Percentiles rank a stretch among this genome's conserved stretches.
These are phyloP conservation scores for Thelephora ganbajun DNA, from an alignment of 768 basidiomycete species.

Conservation along the genomic window DNA sequence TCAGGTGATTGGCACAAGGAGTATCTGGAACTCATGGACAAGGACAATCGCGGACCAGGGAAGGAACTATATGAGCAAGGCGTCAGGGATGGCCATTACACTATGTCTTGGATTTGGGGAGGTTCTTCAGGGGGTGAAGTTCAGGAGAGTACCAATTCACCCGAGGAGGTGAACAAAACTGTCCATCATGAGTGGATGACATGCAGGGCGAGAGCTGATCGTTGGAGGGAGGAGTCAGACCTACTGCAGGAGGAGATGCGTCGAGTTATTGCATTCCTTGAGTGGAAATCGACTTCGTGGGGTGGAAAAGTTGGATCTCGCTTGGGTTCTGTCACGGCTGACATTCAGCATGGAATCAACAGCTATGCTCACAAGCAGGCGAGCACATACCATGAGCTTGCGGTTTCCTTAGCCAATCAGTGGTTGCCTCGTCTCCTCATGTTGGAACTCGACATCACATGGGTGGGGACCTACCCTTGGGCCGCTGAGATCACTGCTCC, in stretches of 20 bases:
- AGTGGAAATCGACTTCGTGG: conserved; percentile 12
- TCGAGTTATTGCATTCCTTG: conserved; percentile 10
- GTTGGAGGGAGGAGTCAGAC: conserved; percentile 22
- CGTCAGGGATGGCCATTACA: conserved; percentile 4
- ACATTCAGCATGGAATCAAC: not conserved
- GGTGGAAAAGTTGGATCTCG: not conserved
- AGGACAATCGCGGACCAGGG: conserved; percentile 1
- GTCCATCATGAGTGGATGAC: conserved; percentile 10
- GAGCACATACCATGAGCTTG: not conserved
- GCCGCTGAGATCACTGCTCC: no score
- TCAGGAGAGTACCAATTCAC: not conserved
- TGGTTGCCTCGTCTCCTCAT: not conserved
- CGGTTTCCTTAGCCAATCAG: not conserved
- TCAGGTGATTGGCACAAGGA: not conserved
- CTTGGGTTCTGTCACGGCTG: not conserved
- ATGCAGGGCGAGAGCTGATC: conserved; percentile 14
- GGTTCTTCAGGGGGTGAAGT: not conserved
- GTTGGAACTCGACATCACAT: no score
- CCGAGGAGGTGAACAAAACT: not conserved
- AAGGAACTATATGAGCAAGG: not conserved
- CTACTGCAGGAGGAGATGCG: conserved; percentile 23
- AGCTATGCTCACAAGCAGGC: conserved; percentile 4
- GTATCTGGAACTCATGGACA: not conserved
- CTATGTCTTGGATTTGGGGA: conserved; percentile 9
- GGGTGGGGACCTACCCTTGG: no score